Evolutionary conservation across 164 flowering plant genomes (phyloP), one percentile per base, ranked within the genome.

Genomic region (Magnolia kwangsiensis): DNA sequence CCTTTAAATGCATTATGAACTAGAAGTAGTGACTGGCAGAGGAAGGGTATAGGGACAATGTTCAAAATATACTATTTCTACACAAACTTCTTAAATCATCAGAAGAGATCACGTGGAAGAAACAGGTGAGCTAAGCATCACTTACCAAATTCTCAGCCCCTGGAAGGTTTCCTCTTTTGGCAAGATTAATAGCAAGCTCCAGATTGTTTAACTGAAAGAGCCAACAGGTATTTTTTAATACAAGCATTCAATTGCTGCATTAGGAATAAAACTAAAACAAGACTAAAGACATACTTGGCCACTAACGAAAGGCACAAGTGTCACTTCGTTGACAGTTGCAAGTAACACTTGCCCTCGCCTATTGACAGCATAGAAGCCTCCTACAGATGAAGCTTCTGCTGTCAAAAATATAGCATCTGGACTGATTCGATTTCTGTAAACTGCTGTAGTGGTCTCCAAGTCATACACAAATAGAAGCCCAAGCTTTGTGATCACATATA

Each of bases 331-430:
- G n/a, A 96, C 95, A 72, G 94, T 96, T 63, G 98, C 98, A 82
- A 94, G 89, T 74, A 96, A 82, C 51, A 96, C 99, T 81, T 96
- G 99, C 13, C 99, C 98, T 73, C 97, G 86, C 82, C 99, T 89
- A 75, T 96, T 96, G 69, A 96, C 83, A 74, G 99, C 97, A 88
- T 96, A 96, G 80, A 96, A 96, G 21, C 99, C 99, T 50, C 99
- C 99, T 27, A 83, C 81, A n/a, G 98, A 87, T 63, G 98, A 82
- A 78, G 99, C 99, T 83, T 96, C 99, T 23, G 98, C 51, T 2
- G 99, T 94, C 87, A 96, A 84, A 83, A 96, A 96, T 51, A 96
- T 96, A n/a, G 99, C 98, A 83, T 96, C 98, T 76, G 99, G 98
- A 81, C 99, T 96, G 27, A 96, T 94, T 76, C 99, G 85, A 71